Evolutionary conservation across 352 stramenopile genomes (phyloP).

Genomic region (Phytopythium mirpurense): DNA sequence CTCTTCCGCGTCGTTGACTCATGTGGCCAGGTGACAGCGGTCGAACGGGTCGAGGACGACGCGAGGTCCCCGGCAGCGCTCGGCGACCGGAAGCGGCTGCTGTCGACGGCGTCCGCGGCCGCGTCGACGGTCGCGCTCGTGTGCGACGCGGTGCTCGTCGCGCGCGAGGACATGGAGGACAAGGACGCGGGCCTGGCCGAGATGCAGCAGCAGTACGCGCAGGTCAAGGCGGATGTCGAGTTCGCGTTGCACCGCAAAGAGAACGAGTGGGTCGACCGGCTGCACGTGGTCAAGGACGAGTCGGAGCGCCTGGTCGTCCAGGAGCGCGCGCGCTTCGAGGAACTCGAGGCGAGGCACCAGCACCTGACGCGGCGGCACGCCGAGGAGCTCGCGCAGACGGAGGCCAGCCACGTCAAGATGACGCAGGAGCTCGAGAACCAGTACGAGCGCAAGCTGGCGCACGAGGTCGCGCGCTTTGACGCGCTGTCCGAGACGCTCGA

Average conservation of each 20-base stretch:
- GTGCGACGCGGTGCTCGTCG: constrained; percentile 58
- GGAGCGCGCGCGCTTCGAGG: constrained; percentile 71
- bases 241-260: constrained; percentile 83
- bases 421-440: constrained; percentile 90
- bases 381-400: constrained; percentile 72
- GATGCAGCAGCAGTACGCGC: constrained; percentile 66
- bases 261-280: constrained; percentile 82
- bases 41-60: not conserved
- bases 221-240: constrained; percentile 79
- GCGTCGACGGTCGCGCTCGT: not conserved
- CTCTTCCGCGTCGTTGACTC: constrained; percentile 44
- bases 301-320: constrained; percentile 73
- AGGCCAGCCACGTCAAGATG: constrained; percentile 77
- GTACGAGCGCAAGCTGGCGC: constrained; percentile 88
- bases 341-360: constrained; percentile 71
- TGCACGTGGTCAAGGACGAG: constrained; percentile 76
- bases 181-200: constrained; percentile 38
- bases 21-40: not conserved
- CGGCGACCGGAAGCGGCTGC: not conserved
- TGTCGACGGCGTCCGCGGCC: not conserved
- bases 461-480: constrained; percentile 87
- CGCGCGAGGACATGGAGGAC: constrained; percentile 77
- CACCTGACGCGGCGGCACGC: constrained; percentile 59
- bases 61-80: not conserved
- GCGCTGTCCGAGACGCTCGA: constrained; percentile 85